A percentile compares a stretch with the other conserved stretches of the same genome.
Conservation (phyloP, 2,329 filamentous ascomycete species). For the Ophiosphaerella narmari region DNA sequence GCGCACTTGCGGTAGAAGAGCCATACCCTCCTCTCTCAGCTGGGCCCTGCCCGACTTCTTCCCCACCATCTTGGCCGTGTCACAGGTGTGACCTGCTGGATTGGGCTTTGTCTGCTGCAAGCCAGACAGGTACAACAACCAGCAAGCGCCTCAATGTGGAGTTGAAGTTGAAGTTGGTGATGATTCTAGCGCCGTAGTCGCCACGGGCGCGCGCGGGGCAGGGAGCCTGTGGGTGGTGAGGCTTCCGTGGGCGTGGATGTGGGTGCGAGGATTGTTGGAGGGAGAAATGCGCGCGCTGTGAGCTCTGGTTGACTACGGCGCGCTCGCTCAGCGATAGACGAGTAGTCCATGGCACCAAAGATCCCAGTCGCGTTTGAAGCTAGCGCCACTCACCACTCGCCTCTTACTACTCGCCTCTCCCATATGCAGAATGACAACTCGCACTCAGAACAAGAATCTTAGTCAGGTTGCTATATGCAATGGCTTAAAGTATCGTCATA, state of each 20-base stretch:
- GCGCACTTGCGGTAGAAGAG: neutral
- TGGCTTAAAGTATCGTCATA: no score
- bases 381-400: neutral
- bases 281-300: slow-evolving; percentile 1
- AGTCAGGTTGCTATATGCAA: no score
- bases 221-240: neutral
- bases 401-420: neutral
- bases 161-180: neutral
- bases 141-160: neutral
- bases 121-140: neutral
- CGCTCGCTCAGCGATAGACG: slow-evolving; percentile 12
- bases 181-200: neutral
- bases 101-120: neutral
- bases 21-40: slow-evolving; percentile 62
- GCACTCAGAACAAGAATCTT: no score
- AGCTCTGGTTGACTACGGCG: slow-evolving; percentile 13
- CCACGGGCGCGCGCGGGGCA: neutral
- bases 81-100: neutral
- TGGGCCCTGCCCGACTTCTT: slow-evolving; percentile 69
- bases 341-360: no score
- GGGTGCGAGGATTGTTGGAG: slow-evolving; percentile 4
- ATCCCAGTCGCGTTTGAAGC: slow-evolving; percentile 9
- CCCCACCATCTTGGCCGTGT: slow-evolving; percentile 59
- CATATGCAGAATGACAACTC: neutral
- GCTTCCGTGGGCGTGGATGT: neutral